Percentiles rank a stretch among this genome's conserved stretches.
Conservation (phyloP, 768 basidiomycete genomes). For the Rhodocollybia butyracea region DNA sequence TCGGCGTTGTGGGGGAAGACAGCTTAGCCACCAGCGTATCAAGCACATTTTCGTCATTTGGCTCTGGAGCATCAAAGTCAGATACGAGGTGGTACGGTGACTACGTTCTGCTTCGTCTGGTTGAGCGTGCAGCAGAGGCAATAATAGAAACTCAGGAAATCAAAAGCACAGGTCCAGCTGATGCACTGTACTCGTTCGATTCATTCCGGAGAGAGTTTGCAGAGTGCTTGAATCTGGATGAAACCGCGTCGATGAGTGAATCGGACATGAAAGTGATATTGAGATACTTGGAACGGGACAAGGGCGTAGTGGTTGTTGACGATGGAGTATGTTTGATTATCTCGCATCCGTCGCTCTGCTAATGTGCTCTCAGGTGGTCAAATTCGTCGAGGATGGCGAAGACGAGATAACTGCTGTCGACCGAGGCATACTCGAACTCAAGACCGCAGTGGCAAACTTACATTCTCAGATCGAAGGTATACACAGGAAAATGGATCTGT, state of each 20-base stretch:
- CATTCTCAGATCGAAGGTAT: slow-evolving; percentile 66
- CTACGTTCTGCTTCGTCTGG: slow-evolving; percentile 62
- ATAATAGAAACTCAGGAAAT: slow-evolving; percentile 43
- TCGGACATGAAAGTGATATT: slow-evolving; percentile 68
- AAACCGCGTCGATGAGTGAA: slow-evolving; percentile 40
- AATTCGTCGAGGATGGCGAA: slow-evolving; percentile 54
- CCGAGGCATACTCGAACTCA: slow-evolving; percentile 76
- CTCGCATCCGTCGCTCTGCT: background rate
- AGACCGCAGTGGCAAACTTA: slow-evolving; percentile 63
- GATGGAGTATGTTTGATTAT: slow-evolving; percentile 52
- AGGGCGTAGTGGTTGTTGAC: slow-evolving; percentile 56
- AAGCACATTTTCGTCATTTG: slow-evolving; percentile 24
- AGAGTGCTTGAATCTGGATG: slow-evolving; percentile 17
- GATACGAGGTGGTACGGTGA: slow-evolving; percentile 57
- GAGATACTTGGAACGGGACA: slow-evolving; percentile 79
- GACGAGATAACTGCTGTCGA: slow-evolving; percentile 72
- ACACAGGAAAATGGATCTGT: slow-evolving; percentile 75
- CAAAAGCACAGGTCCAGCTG: slow-evolving; percentile 46
- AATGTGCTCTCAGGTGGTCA: slow-evolving; percentile 59
- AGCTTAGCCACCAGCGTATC: slow-evolving; percentile 1
- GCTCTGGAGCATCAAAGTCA: slow-evolving; percentile 31
- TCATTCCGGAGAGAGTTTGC: slow-evolving; percentile 63
- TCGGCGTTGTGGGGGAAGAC: slow-evolving; percentile 71
- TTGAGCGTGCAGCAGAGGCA: slow-evolving; percentile 64
- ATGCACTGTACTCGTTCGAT: slow-evolving; percentile 57